phyloP scores from a whole-genome alignment of 208 protist genomes.

The Trypanosoma avium region DNA sequence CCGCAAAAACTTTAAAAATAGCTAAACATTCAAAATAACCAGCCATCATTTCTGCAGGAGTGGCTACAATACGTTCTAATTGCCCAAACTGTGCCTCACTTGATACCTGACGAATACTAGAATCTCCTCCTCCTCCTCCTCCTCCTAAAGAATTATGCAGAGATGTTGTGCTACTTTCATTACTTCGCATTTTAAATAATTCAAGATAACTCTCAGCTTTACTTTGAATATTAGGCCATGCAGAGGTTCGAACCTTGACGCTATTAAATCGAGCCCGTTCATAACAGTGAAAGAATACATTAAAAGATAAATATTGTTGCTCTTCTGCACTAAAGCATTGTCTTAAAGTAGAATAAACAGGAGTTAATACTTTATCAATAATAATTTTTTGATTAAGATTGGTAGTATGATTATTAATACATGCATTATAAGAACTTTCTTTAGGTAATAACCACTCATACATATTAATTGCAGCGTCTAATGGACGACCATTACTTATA shows the following conservation, averaged over 20 bases:
- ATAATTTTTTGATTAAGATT: background rate
- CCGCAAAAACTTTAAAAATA: conserved; percentile 57
- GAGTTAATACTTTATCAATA: conserved; percentile 15
- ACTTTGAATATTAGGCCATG: conserved; percentile 45
- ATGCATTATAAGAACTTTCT: background rate
- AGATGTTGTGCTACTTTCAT: background rate
- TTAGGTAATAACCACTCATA: conserved; percentile 59
- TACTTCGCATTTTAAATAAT: conserved; percentile 32
- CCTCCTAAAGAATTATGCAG: background rate
- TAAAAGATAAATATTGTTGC: conserved; percentile 42
- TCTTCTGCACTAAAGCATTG: conserved; percentile 49
- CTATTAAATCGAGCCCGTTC: conserved; percentile 65
- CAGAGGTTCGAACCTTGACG: conserved; percentile 39
- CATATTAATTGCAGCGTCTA: conserved; percentile 50
- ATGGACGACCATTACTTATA: conserved; percentile 45
- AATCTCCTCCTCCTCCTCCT: background rate
- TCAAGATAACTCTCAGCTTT: conserved; percentile 43
- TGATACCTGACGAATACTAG: too few species aligned
- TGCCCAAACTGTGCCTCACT: background rate
- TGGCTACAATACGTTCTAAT: conserved; percentile 30
- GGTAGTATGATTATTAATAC: background rate
- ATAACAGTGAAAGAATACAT: conserved; percentile 67
- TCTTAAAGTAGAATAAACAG: conserved; percentile 19
- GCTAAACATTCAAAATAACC: conserved; percentile 55
- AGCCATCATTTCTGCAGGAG: conserved; percentile 43